Evolutionary conservation across 2,329 filamentous ascomycete species (phyloP), one percentile per base, ranked within the genome.

Genomic region (Colletotrichum shisoi): DNA sequence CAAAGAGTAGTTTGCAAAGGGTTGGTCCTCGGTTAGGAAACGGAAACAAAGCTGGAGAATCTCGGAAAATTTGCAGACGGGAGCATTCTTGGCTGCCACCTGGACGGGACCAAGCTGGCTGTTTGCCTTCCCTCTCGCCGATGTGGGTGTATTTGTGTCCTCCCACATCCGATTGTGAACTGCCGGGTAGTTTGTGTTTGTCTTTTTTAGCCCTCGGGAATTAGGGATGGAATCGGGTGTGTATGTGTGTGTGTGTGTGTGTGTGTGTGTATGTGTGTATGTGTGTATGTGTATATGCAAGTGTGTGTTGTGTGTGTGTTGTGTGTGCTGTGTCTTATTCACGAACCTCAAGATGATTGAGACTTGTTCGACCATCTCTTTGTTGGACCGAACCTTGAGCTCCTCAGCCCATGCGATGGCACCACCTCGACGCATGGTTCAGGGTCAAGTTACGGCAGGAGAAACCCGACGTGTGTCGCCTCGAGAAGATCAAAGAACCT

Each of bases 331-430:
- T 27, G 24, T 27, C 11, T n/a, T 6, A 27, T 27, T 27, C 24
- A 27, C 4, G 19, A 51, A 12, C 19, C 31, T 49, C 24, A 37
- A 60, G n/a, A 24, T 24, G 27, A 45, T 5, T 27, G 24, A 8
- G 39, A 27, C 27, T 24, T 13, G 24, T 13, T 45, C 24, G 56
- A 12, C 52, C 12, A 17, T 13, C 31, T 21, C 31, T 39, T 21
- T 37, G 13, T 56, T 52, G 49, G 54, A 52, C 61, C 17, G 31
- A 60, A 59, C 54, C 7, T 67, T 67, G 61, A 34, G 37, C 34
- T 21, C 37, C 11, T 27, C 34, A 44, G 17, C 37, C 44, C 65
- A 60, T 42, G 54, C 42, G 37, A 45, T 19, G 12, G 54, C 52
- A 49, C 44, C 19, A 37, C 49, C 15, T 31, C 44, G 48, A 46